Conservation (phyloP, 176 grass and related monocot species). For the Aegilops bicornis region DNA sequence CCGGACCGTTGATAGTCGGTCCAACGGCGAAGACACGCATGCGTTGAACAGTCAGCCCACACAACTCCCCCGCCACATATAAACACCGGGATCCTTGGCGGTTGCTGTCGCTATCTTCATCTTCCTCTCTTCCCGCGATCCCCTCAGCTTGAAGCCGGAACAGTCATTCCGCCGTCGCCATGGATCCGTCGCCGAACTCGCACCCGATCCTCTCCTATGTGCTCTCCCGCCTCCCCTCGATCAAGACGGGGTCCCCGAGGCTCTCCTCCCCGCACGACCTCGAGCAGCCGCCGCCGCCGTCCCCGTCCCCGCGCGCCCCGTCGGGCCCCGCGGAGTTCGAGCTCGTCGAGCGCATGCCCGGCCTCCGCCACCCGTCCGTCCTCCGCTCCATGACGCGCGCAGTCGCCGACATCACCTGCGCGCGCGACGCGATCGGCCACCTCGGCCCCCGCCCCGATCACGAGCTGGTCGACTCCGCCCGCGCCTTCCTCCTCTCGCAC, state of each 20-base stretch:
- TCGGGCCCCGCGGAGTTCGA: conserved; percentile 36
- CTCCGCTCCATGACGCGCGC: conserved; percentile 67
- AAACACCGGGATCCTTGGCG: neutral
- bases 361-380: conserved; percentile 58
- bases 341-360: conserved; percentile 61
- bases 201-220: conserved; percentile 84
- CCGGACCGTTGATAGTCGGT: neutral
- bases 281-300: conserved; percentile 44
- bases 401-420: conserved; percentile 57
- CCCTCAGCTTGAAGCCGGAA: neutral
- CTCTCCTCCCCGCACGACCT: conserved; percentile 37
- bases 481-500: conserved; percentile 12
- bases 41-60: neutral
- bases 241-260: conserved; percentile 30
- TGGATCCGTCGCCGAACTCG: conserved; percentile 77
- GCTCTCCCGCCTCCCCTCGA: conserved; percentile 44
- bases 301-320: conserved; percentile 32
- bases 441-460: conserved; percentile 66
- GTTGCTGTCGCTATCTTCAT: neutral
- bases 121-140: neutral
- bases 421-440: conserved; percentile 53
- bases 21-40: neutral
- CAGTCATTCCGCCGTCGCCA: neutral
- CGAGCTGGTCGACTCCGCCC: conserved; percentile 63
- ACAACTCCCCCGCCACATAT: neutral